Conservation (phyloP, 495 filamentous ascomycete species). For the Pyrenopolyporus hunteri region DNA sequence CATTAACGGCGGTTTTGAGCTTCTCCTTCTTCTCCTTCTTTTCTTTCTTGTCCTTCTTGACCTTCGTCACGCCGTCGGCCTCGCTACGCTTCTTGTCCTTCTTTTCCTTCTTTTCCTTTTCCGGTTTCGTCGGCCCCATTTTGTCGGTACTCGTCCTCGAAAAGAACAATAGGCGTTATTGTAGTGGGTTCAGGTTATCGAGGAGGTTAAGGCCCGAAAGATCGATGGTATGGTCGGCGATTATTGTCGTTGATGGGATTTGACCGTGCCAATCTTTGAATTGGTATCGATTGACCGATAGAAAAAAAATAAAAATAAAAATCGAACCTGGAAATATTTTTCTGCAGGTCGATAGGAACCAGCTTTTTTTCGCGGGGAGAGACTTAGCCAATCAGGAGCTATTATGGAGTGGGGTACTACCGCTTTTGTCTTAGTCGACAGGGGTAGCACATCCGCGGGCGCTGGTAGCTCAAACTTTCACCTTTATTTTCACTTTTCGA, state of each 20-base stretch:
- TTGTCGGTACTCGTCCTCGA: slow-evolving; percentile 1
- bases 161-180: neutral
- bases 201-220: neutral
- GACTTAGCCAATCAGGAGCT: slow-evolving; percentile 21
- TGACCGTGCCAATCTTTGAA: slow-evolving; percentile 15
- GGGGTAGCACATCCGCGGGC: neutral
- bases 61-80: slow-evolving; percentile 74
- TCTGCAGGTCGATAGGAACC: slow-evolving; percentile 15
- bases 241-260: slow-evolving; percentile 3
- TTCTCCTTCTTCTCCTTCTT: slow-evolving; percentile 71
- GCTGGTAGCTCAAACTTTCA: neutral
- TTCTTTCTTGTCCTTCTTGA: slow-evolving; percentile 75
- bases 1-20: slow-evolving; percentile 57
- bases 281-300: slow-evolving; percentile 32
- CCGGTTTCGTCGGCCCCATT: slow-evolving; percentile 48
- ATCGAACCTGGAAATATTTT: slow-evolving; percentile 28
- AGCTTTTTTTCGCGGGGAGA: slow-evolving; percentile 26
- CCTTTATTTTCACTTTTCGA: neutral
- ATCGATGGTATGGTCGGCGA: neutral
- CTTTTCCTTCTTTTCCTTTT: slow-evolving; percentile 75
- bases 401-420: slow-evolving; percentile 1
- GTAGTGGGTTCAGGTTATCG: neutral
- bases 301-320: slow-evolving; percentile 22
- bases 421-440: slow-evolving; percentile 17
- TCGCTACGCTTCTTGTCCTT: slow-evolving; percentile 84